A percentile compares a stretch with the other conserved stretches of the same genome.
Evolutionary conservation across 768 basidiomycete species (phyloP).

Genomic region (Hypsizygus marmoreus): DNA sequence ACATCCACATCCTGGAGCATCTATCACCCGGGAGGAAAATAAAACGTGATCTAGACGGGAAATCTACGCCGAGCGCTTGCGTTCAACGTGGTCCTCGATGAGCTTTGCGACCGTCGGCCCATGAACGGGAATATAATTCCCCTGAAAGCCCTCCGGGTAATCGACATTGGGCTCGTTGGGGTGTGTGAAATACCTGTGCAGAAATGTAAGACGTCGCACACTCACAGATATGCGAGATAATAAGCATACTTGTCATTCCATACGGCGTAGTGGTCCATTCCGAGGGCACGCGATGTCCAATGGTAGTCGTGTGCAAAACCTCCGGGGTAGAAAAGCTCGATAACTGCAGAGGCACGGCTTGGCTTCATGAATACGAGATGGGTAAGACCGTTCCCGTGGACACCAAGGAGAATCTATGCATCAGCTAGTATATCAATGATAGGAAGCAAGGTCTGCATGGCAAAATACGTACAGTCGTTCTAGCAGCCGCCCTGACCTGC

Average conservation of each 20-base stretch:
- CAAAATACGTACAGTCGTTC: constrained; percentile 61
- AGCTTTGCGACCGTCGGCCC: constrained; percentile 65
- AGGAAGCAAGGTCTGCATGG: neutral
- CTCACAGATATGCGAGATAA: neutral
- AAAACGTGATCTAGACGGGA: too few relatives aligned
- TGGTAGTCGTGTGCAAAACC: constrained; percentile 89
- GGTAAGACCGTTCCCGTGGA: constrained; percentile 82
- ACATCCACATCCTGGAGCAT: too few relatives aligned
- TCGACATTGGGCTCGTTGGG: constrained; percentile 47
- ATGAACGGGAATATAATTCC: constrained; percentile 71
- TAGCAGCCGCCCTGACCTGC: constrained; percentile 64
- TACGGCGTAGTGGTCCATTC: constrained; percentile 73
- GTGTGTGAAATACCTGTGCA: constrained; percentile 36
- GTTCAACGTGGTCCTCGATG: constrained; percentile 64
- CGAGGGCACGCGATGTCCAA: constrained; percentile 75
- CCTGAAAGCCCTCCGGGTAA: constrained; percentile 89
- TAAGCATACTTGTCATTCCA: constrained; percentile 75
- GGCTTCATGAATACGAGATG: constrained; percentile 86
- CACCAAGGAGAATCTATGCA: constrained; percentile 64
- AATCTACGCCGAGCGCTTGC: constrained; percentile 2
- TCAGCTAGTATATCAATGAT: neutral
- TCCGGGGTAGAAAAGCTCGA: constrained; percentile 80
- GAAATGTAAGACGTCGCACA: neutral
- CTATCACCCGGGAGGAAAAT: too few relatives aligned
- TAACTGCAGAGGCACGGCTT: constrained; percentile 74